Base-by-base conservation (phyloP, 306 rosid genomes). In the Fragaria nilgerrensis region DNA sequence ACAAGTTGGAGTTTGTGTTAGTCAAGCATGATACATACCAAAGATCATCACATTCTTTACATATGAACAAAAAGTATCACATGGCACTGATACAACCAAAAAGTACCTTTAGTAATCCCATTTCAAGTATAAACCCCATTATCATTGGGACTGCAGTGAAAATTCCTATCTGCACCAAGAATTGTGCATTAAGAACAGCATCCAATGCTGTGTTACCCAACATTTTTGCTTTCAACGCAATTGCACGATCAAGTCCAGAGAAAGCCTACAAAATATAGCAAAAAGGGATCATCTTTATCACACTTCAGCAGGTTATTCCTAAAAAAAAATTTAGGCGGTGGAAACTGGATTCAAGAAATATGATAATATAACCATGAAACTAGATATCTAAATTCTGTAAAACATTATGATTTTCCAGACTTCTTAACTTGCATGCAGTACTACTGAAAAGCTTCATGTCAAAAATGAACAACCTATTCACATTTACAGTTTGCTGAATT, bases 81-180 rank as follows among this genome's bases (percentile, higher is more conserved):
- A 72, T 17, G 32, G 32, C 32, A 58, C 15, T 10, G 29, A 77
- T 55, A 37, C 9, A 53, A 74, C 53, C 22, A 61, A 43, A 65
- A 29, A 69, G 86, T 82, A 95, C 99, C 99, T 95, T 81, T 80
- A 95, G 85, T 86, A 92, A 79, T 79, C 99, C 99, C 71, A 77
- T n/a, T 83, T 95, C 98, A 77, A 95, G 97, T 77, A 95, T 91
- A 84, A 95, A 95, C 55, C 99, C 98, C 85, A 95, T 86, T 70
- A 95, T 68, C 99, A 95, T 92, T 34, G 99, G 98, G 41, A 92
- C 87, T 67, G 98, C 99, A 37, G 99, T 92, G 74, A 95, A 95
- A 79, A 95, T 86, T 65, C 99, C 96, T 85, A 95, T 95, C 89
- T 95, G 99, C 32, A 95, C 93, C 89, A 95, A 82, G 86, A 95